phyloP scores from a whole-genome alignment of 495 filamentous ascomycete species.

The Talaromyces ruber region DNA sequence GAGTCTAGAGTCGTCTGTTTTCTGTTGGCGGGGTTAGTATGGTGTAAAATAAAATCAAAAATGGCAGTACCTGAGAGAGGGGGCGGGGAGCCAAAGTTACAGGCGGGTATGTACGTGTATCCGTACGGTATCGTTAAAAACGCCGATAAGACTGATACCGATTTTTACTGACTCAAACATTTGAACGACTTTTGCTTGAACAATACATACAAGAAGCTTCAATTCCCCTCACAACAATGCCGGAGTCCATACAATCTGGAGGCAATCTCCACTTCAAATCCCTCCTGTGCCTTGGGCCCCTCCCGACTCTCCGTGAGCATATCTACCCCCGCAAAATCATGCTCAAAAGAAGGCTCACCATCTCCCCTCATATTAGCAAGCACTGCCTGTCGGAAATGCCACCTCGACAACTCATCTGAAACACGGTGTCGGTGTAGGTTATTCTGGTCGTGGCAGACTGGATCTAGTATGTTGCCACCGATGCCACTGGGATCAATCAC shows the following conservation, averaged over 20 bases:
- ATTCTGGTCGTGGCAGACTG: constrained; percentile 15
- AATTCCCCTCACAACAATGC: background rate
- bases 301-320: constrained; percentile 25
- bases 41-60: constrained; percentile 1
- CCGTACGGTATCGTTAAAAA: background rate
- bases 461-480: constrained; percentile 23
- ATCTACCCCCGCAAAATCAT: constrained; percentile 32
- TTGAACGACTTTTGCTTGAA: background rate
- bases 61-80: background rate
- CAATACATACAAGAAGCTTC: background rate
- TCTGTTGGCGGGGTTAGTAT: background rate
- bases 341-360: constrained; percentile 30
- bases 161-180: background rate
- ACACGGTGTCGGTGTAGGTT: constrained; percentile 22
- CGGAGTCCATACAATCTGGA: constrained; percentile 12
- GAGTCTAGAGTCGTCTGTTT: background rate
- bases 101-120: background rate
- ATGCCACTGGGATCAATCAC: constrained; percentile 6
- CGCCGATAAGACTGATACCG: background rate
- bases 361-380: constrained; percentile 25
- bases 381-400: constrained; percentile 34
- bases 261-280: constrained; percentile 29
- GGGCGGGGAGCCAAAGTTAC: background rate
- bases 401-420: constrained; percentile 26
- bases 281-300: constrained; percentile 20